Conservation (phyloP, 1,139 yeast genomes). For the Pichia sp. region DNA sequence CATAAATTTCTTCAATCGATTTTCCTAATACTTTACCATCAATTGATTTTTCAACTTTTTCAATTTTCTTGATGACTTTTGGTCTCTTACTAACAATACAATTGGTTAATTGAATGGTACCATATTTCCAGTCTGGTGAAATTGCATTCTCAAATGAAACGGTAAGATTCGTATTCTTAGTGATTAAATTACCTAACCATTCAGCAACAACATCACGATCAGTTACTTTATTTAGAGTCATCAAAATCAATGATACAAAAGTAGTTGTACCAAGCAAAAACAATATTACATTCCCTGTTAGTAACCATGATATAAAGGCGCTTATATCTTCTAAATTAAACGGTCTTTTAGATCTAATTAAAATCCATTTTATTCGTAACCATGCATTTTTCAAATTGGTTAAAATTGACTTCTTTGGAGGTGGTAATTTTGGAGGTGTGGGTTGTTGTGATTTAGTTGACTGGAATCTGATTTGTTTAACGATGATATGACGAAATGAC, state of each 20-base stretch:
- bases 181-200: constrained; percentile 71
- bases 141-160: constrained; percentile 92
- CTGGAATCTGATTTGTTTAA: constrained; percentile 3
- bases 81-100: constrained; percentile 88
- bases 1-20: constrained; percentile 31
- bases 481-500: background rate
- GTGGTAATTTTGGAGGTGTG: too few relatives aligned
- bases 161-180: constrained; percentile 76
- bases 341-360: constrained; percentile 56
- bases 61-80: constrained; percentile 41
- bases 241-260: constrained; percentile 70
- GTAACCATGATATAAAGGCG: constrained; percentile 85
- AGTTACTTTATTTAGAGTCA: constrained; percentile 74
- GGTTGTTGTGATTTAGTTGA: background rate
- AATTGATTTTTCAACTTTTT: constrained; percentile 41
- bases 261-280: constrained; percentile 85
- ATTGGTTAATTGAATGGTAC: constrained; percentile 74
- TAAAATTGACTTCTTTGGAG: background rate
- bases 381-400: constrained; percentile 38
- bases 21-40: constrained; percentile 13
- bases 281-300: constrained; percentile 77
- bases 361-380: constrained; percentile 62
- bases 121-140: constrained; percentile 91
- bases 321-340: constrained; percentile 83
- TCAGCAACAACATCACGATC: constrained; percentile 88